Evolutionary conservation across 768 basidiomycete genomes (phyloP), one percentile per base, ranked within the genome.

Genomic region (Imleria badia): DNA sequence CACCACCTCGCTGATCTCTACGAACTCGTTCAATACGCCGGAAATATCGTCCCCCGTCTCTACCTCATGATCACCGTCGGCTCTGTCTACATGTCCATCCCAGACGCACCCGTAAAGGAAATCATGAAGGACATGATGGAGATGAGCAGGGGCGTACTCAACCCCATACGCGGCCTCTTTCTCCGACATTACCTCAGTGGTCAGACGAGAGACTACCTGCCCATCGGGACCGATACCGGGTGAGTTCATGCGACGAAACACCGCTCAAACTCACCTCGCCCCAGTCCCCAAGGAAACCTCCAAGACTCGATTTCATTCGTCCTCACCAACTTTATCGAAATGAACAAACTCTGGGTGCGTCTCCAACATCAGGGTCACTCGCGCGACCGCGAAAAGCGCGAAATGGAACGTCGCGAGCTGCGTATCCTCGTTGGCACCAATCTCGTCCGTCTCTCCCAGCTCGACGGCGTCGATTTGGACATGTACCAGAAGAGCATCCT

Each of bases 71-170:
- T 98, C 64, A 98, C 97, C 36, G 96, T 99, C 58, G 97, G 97
- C 60, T 92, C 96, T 1, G 95, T 98, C 34, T 99, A 98, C 79
- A 98, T 99, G 97, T 94, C 94, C 29, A 87, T 98, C 48, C 86
- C 94, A 3, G 96, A 97, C 55, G 95, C 96, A 11, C 96, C 96
- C 5, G 87, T 98, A 52, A 97, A 94, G 78, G 96, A 99, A 76
- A 94, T 99, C 58, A 99, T 98, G 96, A 98, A 97, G 80, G 97
- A 99, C 73, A 98, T 98, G 96, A 89, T 99, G 89, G 97, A 99
- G 73, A 98, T 98, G 97, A 94, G 94, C 34, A 80, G 94, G 19
- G 97, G 97, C 56, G 94, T 99, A 6, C 80, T 98, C 59, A 94
- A 98, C 69, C 96, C 97, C n/a, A 93, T 94, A 46, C 81, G 97